Evolutionary conservation across 2,329 filamentous ascomycete genomes (phyloP).

Genomic region (Pseudogymnoascus sp.): DNA sequence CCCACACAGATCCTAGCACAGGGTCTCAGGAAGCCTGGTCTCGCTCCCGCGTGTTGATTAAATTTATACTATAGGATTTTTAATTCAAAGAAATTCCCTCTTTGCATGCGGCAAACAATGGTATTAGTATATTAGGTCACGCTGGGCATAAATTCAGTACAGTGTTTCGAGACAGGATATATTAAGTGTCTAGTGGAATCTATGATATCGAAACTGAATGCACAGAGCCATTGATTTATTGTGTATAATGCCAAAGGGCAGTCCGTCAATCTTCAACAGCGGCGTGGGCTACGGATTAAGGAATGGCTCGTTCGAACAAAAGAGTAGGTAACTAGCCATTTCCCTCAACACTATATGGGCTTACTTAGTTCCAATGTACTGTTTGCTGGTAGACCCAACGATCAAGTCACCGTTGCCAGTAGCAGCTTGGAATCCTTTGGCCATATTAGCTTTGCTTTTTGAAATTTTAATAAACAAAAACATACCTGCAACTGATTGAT

Average conservation of each 20-base stretch:
- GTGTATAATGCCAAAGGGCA: neutral
- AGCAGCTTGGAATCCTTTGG: neutral
- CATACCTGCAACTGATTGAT: neutral
- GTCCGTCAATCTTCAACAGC: neutral
- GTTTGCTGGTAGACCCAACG: neutral
- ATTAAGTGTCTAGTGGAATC: neutral
- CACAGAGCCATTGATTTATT: neutral
- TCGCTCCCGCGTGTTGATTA: neutral
- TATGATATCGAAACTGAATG: neutral
- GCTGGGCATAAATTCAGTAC: neutral
- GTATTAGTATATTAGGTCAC: neutral
- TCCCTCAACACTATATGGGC: neutral
- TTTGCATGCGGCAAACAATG: neutral
- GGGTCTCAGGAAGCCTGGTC: neutral
- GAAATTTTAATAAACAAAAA: neutral
- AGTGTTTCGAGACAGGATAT: neutral
- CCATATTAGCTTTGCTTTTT: neutral
- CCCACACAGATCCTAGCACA: neutral
- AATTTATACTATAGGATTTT: neutral
- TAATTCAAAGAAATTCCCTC: neutral
- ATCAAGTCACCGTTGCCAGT: neutral
- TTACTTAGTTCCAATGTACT: neutral
- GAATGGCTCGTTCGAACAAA: neutral
- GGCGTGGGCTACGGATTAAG: neutral
- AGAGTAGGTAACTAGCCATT: neutral